Conservation (phyloP, 2,329 filamentous ascomycete species). For the Epichloe bromicola region DNA sequence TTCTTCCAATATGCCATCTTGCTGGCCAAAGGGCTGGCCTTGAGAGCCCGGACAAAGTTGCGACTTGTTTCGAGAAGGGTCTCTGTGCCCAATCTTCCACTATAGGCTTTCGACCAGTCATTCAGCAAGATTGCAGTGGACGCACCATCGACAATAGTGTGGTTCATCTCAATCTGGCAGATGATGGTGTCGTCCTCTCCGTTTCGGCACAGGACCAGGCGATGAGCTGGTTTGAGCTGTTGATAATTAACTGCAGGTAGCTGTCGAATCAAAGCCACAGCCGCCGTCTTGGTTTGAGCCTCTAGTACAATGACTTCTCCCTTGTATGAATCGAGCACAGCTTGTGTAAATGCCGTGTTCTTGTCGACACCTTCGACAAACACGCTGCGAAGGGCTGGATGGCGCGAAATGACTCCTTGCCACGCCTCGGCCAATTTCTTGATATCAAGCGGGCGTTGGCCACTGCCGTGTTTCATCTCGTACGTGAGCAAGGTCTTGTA, state of each 20-base stretch:
- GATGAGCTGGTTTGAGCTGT: slow-evolving; percentile 1
- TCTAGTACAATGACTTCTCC: background rate
- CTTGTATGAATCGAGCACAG: slow-evolving; percentile 1
- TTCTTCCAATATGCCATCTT: slow-evolving; percentile 8
- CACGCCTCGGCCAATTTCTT: slow-evolving; percentile 7
- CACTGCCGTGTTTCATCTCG: slow-evolving; percentile 5
- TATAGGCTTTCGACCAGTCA: slow-evolving; percentile 3
- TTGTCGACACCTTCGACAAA: slow-evolving; percentile 4
- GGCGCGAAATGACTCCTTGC: slow-evolving; percentile 6
- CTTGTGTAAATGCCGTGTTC: slow-evolving; percentile 3
- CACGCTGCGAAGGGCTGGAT: slow-evolving; percentile 6
- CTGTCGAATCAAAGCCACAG: background rate
- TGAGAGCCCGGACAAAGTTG: slow-evolving; percentile 4
- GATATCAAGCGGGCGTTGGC: background rate
- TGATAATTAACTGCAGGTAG: slow-evolving; percentile 1
- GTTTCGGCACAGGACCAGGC: background rate
- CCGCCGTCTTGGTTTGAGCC: background rate
- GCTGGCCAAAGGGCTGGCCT: background rate
- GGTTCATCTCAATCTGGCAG: slow-evolving; percentile 21
- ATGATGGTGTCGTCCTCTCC: slow-evolving; percentile 5
- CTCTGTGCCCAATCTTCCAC: background rate
- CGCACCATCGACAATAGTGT: slow-evolving; percentile 20
- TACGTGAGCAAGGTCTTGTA: slow-evolving; percentile 11
- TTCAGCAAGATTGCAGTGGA: slow-evolving; percentile 12
- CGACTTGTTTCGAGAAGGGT: background rate